phyloP scores from a whole-genome alignment of 2,329 filamentous ascomycete genomes.

The Colletotrichum orbiculare region DNA sequence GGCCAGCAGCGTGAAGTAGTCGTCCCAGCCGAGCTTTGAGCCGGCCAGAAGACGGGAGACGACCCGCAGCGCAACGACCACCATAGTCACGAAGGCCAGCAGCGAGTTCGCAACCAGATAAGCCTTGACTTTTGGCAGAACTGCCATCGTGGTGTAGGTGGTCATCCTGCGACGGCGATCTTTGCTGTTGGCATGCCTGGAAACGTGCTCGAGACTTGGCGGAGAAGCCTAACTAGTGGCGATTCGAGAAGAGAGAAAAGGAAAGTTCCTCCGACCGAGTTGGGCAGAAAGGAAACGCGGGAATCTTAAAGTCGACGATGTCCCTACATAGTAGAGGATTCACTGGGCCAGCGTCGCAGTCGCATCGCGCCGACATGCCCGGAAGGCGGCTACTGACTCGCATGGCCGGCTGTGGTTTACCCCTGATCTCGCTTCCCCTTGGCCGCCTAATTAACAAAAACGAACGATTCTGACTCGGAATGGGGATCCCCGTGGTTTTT shows the following conservation, averaged over 20 bases:
- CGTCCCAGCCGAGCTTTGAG: constrained; percentile 49
- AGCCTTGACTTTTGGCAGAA: constrained; percentile 35
- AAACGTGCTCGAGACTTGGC: constrained; percentile 1
- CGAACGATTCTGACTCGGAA: constrained; percentile 17
- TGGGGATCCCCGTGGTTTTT: constrained; percentile 1
- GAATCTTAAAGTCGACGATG: constrained; percentile 17
- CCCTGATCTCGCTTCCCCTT: constrained; percentile 25
- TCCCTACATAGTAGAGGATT: not conserved
- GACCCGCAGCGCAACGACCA: constrained; percentile 42
- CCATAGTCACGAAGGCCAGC: constrained; percentile 37
- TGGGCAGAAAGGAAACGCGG: not conserved
- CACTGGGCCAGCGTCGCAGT: constrained; percentile 9
- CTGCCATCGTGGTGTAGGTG: constrained; percentile 12
- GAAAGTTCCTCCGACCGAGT: constrained; percentile 11
- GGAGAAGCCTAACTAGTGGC: not conserved
- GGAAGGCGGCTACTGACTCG: constrained; percentile 19
- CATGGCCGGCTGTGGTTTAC: constrained; percentile 4
- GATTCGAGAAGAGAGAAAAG: not conserved
- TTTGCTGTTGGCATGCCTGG: constrained; percentile 6
- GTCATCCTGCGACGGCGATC: constrained; percentile 2
- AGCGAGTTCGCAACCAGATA: constrained; percentile 43
- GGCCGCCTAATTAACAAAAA: constrained; percentile 8
- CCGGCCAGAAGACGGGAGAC: constrained; percentile 42
- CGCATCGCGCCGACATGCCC: constrained; percentile 16
- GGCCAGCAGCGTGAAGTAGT: constrained; percentile 49